A percentile compares a stretch with the other conserved stretches of the same genome.
Conservation (phyloP, 495 filamentous ascomycete genomes). For the Xylaria palmicola region DNA sequence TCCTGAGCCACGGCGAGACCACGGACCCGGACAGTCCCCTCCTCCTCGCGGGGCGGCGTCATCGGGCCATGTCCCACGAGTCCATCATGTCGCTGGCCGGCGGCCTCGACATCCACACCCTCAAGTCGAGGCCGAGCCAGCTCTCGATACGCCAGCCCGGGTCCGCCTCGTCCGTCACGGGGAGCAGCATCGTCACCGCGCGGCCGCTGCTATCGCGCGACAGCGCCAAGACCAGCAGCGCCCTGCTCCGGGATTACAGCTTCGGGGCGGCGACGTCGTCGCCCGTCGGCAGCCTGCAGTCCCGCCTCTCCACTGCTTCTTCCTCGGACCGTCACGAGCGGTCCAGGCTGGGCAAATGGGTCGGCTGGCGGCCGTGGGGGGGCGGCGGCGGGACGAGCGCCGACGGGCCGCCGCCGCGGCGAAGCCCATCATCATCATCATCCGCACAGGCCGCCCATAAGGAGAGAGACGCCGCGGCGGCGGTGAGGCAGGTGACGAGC, state of each 20-base stretch:
- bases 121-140: conserved; percentile 52
- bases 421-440: no score
- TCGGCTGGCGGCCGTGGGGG: conserved; percentile 50
- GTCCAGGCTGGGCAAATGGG: conserved; percentile 38
- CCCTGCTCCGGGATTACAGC: conserved; percentile 40
- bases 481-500: conserved; percentile 19
- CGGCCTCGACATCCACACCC: conserved; percentile 55
- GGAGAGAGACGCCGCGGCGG: conserved; percentile 17
- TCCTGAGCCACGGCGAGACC: conserved; percentile 10
- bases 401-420: no score
- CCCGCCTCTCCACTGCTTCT: conserved; percentile 14
- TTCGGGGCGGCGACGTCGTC: conserved; percentile 33
- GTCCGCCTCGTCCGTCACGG: conserved; percentile 41
- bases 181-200: conserved; percentile 41
- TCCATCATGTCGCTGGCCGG: conserved; percentile 55
- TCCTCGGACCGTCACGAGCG: conserved; percentile 24
- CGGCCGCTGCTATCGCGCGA: conserved; percentile 38
- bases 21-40: conserved; percentile 16
- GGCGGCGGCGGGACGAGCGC: no score
- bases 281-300: conserved; percentile 27
- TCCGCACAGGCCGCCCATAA: no score
- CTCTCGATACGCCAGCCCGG: conserved; percentile 47
- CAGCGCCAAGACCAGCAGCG: conserved; percentile 36
- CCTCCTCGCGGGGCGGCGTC: conserved; percentile 22
- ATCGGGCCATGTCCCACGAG: conserved; percentile 50